Conservation (phyloP, 2,329 filamentous ascomycete species). For the Pezicula rhizophila region DNA sequence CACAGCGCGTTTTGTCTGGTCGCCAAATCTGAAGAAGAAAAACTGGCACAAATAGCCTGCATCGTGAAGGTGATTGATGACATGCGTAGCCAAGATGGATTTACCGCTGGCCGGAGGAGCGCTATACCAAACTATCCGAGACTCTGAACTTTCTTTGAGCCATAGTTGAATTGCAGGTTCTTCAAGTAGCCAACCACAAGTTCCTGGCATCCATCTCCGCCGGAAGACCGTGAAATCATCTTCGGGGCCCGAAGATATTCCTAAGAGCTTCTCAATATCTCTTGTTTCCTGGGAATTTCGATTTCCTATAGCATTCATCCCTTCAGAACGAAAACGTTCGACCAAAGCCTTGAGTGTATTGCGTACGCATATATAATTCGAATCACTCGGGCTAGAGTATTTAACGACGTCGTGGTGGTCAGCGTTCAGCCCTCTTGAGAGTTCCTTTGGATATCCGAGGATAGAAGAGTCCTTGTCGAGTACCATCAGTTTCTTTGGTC, state of each 20-base stretch:
- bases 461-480: constrained; percentile 20
- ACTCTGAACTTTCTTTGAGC: not conserved
- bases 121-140: constrained; percentile 23
- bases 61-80: constrained; percentile 21
- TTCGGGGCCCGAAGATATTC: no score
- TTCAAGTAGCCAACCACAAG: no score
- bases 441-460: constrained; percentile 20
- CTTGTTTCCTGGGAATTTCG: no score
- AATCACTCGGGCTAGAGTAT: constrained; percentile 17
- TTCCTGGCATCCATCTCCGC: no score
- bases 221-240: no score
- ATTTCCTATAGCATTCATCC: no score
- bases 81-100: constrained; percentile 24
- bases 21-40: constrained; percentile 25
- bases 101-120: constrained; percentile 27
- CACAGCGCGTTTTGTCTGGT: constrained; percentile 21
- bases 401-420: constrained; percentile 27
- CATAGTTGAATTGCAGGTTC: no score
- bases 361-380: constrained; percentile 1
- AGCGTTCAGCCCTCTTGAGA: constrained; percentile 16
- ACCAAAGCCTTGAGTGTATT: not conserved
- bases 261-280: no score
- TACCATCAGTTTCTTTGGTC: constrained; percentile 11
- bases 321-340: no score
- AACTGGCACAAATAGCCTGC: constrained; percentile 16